A percentile compares a stretch with the other conserved stretches of the same genome.
These are phyloP conservation scores for Chaetothyriales sp. DNA, from an alignment of 2,329 filamentous ascomycete genomes.

Conservation along the genomic window DNA sequence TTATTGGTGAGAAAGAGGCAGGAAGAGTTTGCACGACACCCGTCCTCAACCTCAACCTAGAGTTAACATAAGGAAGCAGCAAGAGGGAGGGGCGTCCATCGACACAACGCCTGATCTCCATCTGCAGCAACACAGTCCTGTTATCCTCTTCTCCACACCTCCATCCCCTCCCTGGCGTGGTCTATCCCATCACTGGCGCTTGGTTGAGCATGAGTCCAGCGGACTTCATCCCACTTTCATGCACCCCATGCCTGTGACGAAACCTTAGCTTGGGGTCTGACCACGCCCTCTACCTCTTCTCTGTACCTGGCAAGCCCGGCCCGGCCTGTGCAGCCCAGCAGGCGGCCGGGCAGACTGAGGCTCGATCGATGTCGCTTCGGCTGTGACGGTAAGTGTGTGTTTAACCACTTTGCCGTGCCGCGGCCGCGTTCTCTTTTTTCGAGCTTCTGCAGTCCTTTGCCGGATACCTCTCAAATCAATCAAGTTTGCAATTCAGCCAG, in stretches of 20 bases:
- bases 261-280: neutral
- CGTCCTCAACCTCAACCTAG: neutral
- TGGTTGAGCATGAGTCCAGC: neutral
- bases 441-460: neutral
- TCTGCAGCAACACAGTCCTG: neutral
- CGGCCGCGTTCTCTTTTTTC: neutral
- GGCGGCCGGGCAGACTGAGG: neutral
- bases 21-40: neutral
- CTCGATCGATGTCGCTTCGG: neutral
- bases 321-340: neutral
- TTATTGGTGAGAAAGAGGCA: neutral
- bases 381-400: neutral
- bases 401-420: neutral
- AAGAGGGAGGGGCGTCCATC: neutral
- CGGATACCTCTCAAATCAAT: neutral
- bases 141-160: neutral
- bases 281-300: neutral
- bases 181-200: neutral
- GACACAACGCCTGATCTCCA: neutral
- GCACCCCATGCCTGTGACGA: neutral
- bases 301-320: neutral
- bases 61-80: neutral
- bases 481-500: neutral
- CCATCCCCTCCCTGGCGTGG: neutral
- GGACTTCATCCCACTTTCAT: neutral